Percentiles rank a stretch among this genome's conserved stretches.
phyloP scores from a whole-genome alignment of 176 grass and related monocot species.

The Cenchrus purpureus region DNA sequence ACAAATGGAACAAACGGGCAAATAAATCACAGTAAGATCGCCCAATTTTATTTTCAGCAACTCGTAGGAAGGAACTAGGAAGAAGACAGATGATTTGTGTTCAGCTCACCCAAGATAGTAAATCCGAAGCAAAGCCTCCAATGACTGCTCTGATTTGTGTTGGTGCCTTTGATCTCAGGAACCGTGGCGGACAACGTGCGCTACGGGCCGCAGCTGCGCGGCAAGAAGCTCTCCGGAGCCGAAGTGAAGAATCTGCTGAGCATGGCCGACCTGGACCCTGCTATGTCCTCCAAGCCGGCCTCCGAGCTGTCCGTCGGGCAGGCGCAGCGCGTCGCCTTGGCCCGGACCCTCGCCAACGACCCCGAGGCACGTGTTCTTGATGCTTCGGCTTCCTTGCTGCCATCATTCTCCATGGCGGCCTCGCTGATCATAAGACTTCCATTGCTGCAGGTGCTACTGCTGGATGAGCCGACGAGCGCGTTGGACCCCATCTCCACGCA shows the following conservation, averaged over 20 bases:
- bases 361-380: constrained; percentile 52
- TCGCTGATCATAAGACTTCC: too few relatives aligned
- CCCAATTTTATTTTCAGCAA: too few relatives aligned
- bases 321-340: constrained; percentile 86
- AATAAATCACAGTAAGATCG: too few relatives aligned
- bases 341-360: constrained; percentile 89
- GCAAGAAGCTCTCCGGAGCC: constrained; percentile 71
- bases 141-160: not conserved
- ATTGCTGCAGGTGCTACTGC: constrained; percentile 65
- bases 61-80: too few relatives aligned
- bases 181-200: constrained; percentile 82
- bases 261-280: constrained; percentile 67
- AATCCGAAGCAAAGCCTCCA: not conserved
- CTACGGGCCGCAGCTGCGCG: constrained; percentile 75
- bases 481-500: constrained; percentile 95
- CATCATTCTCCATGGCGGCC: rapidly evolving
- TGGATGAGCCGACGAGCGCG: constrained; percentile 92
- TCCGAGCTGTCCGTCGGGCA: constrained; percentile 91
- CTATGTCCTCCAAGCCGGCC: constrained; percentile 50
- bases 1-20: too few relatives aligned
- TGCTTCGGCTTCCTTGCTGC: not conserved
- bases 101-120: not conserved
- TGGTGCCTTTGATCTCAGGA: constrained; percentile 39
- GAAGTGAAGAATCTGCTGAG: constrained; percentile 68
- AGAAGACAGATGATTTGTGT: not conserved